These are phyloP conservation scores for Anisodus acutangulus DNA, from an alignment of 257 asterid genomes.

Conservation along the genomic window DNA sequence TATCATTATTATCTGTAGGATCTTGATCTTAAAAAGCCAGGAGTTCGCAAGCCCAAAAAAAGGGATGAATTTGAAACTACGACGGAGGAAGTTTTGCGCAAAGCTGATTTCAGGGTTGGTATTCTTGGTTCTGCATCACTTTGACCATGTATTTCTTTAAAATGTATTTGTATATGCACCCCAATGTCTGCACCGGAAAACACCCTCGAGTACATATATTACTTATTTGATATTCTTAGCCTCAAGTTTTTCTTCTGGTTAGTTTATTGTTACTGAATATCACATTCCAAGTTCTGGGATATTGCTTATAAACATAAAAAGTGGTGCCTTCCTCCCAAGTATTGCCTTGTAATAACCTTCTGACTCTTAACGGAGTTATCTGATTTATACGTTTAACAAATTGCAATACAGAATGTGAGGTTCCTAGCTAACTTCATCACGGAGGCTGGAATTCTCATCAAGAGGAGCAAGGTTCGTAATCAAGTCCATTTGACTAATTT, in stretches of 20 bases:
- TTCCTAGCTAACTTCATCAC: slow-evolving; percentile 89
- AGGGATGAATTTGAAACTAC: slow-evolving; percentile 76
- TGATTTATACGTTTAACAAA: neutral
- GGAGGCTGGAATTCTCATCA: slow-evolving; percentile 79
- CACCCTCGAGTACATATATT: neutral
- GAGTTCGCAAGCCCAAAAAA: slow-evolving; percentile 57
- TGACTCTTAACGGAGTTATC: neutral
- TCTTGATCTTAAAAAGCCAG: slow-evolving; percentile 80
- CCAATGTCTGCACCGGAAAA: neutral
- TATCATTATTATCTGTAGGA: slow-evolving; percentile 55
- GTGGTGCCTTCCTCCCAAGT: neutral
- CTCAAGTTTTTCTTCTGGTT: neutral
- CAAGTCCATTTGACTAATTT: neutral
- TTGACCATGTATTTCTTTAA: neutral
- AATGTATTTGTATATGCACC: neutral
- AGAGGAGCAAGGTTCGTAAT: slow-evolving; percentile 79
- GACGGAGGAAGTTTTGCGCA: slow-evolving; percentile 71
- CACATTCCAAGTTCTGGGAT: neutral
- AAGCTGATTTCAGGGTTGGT: slow-evolving; percentile 97
- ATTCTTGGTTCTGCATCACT: slow-evolving; percentile 26
- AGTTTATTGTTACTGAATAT: neutral
- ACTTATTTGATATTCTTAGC: neutral
- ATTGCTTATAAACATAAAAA: neutral
- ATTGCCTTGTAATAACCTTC: neutral
- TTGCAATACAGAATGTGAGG: slow-evolving; percentile 68